Percentiles rank a stretch among this genome's conserved stretches.
Conservation (phyloP, 257 asterid species). For the Dorcoceras hygrometricum region DNA sequence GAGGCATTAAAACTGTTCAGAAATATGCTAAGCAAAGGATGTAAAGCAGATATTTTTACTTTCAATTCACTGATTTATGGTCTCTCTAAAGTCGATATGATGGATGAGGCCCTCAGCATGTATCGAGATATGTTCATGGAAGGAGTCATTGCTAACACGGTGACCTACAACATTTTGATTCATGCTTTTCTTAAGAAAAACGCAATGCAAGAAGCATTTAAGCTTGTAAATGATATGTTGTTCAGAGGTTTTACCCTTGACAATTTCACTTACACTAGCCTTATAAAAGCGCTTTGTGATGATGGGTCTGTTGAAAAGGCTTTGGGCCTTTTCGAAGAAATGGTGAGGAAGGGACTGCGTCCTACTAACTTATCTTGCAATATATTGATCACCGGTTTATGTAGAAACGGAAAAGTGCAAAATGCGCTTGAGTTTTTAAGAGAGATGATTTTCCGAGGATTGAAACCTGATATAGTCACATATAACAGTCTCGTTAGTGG, state of each 20-base stretch:
- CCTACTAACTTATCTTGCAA: slow-evolving; percentile 56
- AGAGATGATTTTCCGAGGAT: slow-evolving; percentile 64
- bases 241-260: slow-evolving; percentile 71
- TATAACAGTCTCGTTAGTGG: slow-evolving; percentile 74
- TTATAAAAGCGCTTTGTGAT: slow-evolving; percentile 72
- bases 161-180: slow-evolving; percentile 79
- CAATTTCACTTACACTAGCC: slow-evolving; percentile 65
- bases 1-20: slow-evolving; percentile 49
- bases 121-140: slow-evolving; percentile 71
- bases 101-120: slow-evolving; percentile 65
- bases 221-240: slow-evolving; percentile 75
- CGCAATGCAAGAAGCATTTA: slow-evolving; percentile 57
- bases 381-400: slow-evolving; percentile 51
- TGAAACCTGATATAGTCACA: slow-evolving; percentile 76
- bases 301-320: slow-evolving; percentile 78
- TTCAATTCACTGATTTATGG: slow-evolving; percentile 74
- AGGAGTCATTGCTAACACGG: slow-evolving; percentile 78
- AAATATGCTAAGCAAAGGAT: slow-evolving; percentile 53
- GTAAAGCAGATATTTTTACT: slow-evolving; percentile 67
- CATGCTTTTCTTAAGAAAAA: slow-evolving; percentile 55
- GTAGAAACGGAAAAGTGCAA: slow-evolving; percentile 55
- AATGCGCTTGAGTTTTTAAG: slow-evolving; percentile 60
- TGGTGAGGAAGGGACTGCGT: slow-evolving; percentile 53
- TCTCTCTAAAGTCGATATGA: slow-evolving; percentile 46
- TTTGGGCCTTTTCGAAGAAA: slow-evolving; percentile 65